phyloP scores from a whole-genome alignment of 179 eudicot species.

The Silene vulgaris region DNA sequence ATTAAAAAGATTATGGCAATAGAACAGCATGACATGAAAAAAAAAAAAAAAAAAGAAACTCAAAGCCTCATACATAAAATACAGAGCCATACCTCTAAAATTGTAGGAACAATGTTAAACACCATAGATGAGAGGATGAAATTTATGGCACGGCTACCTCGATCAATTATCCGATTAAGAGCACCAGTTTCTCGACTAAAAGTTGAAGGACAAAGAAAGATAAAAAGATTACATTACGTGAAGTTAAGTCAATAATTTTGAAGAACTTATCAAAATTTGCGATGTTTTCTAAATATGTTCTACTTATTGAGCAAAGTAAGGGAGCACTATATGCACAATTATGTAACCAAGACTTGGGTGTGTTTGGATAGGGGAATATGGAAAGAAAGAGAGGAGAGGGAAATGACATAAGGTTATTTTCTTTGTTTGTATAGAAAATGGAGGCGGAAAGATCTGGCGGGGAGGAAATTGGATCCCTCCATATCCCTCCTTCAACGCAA shows the following conservation, averaged over 20 bases:
- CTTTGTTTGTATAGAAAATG: neutral
- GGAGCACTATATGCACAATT: constrained; percentile 5
- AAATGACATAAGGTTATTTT: neutral
- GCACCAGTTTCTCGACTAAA: constrained; percentile 91
- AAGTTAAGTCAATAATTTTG: neutral
- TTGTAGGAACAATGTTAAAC: constrained; percentile 85
- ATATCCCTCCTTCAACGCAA: neutral
- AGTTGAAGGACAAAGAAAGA: constrained; percentile 21
- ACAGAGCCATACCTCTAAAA: constrained; percentile 66
- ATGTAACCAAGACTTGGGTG: neutral
- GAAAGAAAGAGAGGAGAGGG: neutral
- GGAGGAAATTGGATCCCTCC: neutral
- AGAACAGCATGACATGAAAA: neutral
- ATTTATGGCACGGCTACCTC: constrained; percentile 99
- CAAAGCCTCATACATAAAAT: constrained; percentile 6
- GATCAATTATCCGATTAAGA: constrained; percentile 86
- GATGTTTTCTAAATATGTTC: neutral
- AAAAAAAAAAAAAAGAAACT: constrained; percentile 1
- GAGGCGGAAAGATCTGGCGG: neutral
- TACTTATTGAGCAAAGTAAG: neutral
- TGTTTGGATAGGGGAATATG: neutral
- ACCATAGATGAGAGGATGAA: constrained; percentile 93
- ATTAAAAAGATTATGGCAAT: neutral
- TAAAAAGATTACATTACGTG: constrained; percentile 18
- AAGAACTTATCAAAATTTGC: neutral